Evolutionary conservation across 2,329 filamentous ascomycete genomes (phyloP).

Genomic region (Tolypocladium sp.): DNA sequence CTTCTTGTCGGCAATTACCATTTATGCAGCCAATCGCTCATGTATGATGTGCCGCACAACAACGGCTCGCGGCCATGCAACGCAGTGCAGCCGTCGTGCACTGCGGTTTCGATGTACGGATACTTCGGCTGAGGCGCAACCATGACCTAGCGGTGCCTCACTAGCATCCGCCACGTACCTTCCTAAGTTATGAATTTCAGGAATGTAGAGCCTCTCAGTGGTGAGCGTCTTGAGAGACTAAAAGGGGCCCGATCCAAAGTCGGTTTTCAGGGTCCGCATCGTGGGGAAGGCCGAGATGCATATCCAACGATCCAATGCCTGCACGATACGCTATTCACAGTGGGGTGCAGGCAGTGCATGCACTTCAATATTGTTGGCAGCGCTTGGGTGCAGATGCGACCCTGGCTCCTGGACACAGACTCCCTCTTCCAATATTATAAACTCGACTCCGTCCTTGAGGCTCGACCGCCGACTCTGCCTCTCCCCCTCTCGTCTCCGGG

Average conservation of each 20-base stretch:
- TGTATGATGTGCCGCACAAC: too few species aligned
- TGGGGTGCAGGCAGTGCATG: neutral
- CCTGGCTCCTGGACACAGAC: neutral
- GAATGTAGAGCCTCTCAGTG: too few species aligned
- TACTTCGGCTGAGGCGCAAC: too few species aligned
- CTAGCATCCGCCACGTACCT: too few species aligned
- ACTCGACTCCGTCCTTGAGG: neutral
- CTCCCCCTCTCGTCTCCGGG: neutral
- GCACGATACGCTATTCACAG: neutral
- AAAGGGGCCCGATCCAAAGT: neutral
- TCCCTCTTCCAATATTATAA: neutral
- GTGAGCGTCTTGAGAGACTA: neutral
- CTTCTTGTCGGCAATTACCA: too few species aligned
- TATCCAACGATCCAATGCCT: neutral
- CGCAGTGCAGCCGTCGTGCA: too few species aligned
- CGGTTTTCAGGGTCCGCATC: neutral
- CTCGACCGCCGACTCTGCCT: neutral
- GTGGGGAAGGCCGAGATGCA: neutral
- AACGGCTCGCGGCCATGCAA: too few species aligned
- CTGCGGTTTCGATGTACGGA: too few species aligned
- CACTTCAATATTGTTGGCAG: neutral
- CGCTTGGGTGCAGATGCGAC: neutral
- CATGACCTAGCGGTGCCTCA: too few species aligned
- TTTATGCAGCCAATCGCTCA: too few species aligned
- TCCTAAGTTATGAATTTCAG: too few species aligned